Evolutionary conservation across 2,329 filamentous ascomycete genomes (phyloP).

Genomic region (Lecanosticta acicola): DNA sequence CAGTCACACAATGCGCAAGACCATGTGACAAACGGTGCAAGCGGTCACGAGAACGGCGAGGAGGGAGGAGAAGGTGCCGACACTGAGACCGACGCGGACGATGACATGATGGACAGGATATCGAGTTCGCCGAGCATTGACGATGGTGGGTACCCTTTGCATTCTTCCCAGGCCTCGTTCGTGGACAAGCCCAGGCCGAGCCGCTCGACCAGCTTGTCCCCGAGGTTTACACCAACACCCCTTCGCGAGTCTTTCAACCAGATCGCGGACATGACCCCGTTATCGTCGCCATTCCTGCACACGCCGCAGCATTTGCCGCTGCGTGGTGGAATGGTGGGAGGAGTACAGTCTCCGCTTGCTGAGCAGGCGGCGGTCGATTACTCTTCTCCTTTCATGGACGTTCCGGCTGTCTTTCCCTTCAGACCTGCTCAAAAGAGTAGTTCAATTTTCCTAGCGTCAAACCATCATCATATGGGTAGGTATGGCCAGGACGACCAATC

Average conservation of each 20-base stretch:
- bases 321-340: conserved; percentile 16
- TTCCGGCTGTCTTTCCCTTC: conserved; percentile 6
- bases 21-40: conserved; percentile 35
- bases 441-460: conserved; percentile 24
- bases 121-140: conserved; percentile 98
- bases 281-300: conserved; percentile 41
- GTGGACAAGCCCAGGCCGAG: conserved; percentile 33
- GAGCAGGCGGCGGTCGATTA: conserved; percentile 13
- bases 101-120: conserved; percentile 96
- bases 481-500: conserved; percentile 31
- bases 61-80: conserved; percentile 34
- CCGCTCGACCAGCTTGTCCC: conserved; percentile 40
- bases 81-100: conserved; percentile 43
- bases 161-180: conserved; percentile 15
- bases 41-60: conserved; percentile 21
- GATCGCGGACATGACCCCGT: conserved; percentile 26
- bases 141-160: conserved; percentile 77
- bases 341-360: conserved; percentile 20
- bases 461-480: conserved; percentile 49
- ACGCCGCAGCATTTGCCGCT: conserved; percentile 38
- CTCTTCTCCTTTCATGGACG: conserved; percentile 17
- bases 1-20: conserved; percentile 47
- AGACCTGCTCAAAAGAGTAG: conserved; percentile 6
- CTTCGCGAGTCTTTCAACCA: conserved; percentile 32
- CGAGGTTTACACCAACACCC: conserved; percentile 27